Evolutionary conservation across 2,329 filamentous ascomycete genomes (phyloP).

Genomic region (Apiospora phragmitis): DNA sequence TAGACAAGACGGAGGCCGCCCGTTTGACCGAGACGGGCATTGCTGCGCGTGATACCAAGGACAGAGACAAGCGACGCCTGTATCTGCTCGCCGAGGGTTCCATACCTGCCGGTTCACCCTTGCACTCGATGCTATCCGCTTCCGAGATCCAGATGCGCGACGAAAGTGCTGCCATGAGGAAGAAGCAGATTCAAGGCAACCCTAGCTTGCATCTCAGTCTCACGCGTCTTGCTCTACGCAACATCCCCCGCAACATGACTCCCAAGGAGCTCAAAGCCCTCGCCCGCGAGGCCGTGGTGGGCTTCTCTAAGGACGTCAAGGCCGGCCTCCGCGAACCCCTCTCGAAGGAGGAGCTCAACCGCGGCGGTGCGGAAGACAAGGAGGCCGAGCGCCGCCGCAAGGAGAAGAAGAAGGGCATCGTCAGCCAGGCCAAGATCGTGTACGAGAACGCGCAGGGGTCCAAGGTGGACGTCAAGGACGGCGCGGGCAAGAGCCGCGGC

Average conservation of each 20-base stretch:
- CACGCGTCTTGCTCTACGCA: slow-evolving; percentile 87
- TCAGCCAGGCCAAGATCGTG: slow-evolving; percentile 91
- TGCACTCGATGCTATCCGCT: slow-evolving; percentile 75
- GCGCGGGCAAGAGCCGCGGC: slow-evolving; percentile 81
- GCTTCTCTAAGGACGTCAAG: slow-evolving; percentile 89
- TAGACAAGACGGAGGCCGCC: slow-evolving; percentile 78
- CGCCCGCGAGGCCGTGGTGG: slow-evolving; percentile 88
- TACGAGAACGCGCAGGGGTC: slow-evolving; percentile 85
- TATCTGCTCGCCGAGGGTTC: slow-evolving; percentile 87
- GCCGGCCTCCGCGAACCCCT: slow-evolving; percentile 72
- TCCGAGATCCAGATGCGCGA: slow-evolving; percentile 87
- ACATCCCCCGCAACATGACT: slow-evolving; percentile 79
- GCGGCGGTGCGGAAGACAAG: slow-evolving; percentile 78
- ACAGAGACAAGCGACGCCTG: slow-evolving; percentile 92
- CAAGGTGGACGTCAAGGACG: slow-evolving; percentile 76
- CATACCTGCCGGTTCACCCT: slow-evolving; percentile 72
- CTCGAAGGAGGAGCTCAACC: slow-evolving; percentile 83
- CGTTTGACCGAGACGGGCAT: slow-evolving; percentile 73
- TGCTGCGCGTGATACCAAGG: slow-evolving; percentile 61
- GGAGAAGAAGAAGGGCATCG: slow-evolving; percentile 79
- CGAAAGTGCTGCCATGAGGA: slow-evolving; percentile 81
- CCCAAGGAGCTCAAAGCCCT: slow-evolving; percentile 90
- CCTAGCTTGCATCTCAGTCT: slow-evolving; percentile 86
- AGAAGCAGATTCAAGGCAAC: slow-evolving; percentile 87
- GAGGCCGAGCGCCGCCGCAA: slow-evolving; percentile 80